Evolutionary conservation across 805 yeast species (phyloP), one percentile per base, ranked within the genome.

Genomic region (Wickerhamiella occidentalis): DNA sequence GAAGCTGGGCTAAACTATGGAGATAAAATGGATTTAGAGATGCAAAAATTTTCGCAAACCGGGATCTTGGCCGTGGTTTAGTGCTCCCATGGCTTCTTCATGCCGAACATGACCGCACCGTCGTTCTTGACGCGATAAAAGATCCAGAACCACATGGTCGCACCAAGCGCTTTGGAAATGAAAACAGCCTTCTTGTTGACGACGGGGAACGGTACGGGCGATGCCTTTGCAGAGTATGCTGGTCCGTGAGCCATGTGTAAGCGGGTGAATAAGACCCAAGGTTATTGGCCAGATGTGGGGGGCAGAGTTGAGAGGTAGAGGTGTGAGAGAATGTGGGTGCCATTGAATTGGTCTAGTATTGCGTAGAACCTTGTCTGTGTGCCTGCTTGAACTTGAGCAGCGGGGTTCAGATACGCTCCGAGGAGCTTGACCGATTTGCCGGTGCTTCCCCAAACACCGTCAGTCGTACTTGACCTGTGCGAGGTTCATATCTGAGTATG

Each of bases 121-220:
- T 68, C 71, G 62, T 82, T 79, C 67, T 81, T 79, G 41, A 83
- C 72, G 64, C 95, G 74, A 73, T 82, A 85, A 61, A 85, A 73
- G 54, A 85, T 75, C 84, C 90, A 85, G 67, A 84, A 85, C 84
- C 92, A 83, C 85, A 83, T 80, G 48, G 87, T 74, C 36, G 90
- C 94, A 9, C 95, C 95, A 40, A 85, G 72, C 18, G 73, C 64
- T 58, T 81, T 80, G 42, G 85, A 75, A 18, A 80, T 73, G 65
- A 78, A 70, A 51, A 75, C 72, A 59, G 80, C 74, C 38, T 74
- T 66, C 2, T 75, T 68, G 37, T 78, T 76, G 17, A 78, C 78
- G 57, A 81, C 80, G 28, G 92, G 90, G 52, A 72, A 71, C 41
- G 82, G 77, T 30, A 78, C 74, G 11, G 83, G 82, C 57, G 80